phyloP scores from a whole-genome alignment of 768 basidiomycete species.

The Boletus patriciae region DNA sequence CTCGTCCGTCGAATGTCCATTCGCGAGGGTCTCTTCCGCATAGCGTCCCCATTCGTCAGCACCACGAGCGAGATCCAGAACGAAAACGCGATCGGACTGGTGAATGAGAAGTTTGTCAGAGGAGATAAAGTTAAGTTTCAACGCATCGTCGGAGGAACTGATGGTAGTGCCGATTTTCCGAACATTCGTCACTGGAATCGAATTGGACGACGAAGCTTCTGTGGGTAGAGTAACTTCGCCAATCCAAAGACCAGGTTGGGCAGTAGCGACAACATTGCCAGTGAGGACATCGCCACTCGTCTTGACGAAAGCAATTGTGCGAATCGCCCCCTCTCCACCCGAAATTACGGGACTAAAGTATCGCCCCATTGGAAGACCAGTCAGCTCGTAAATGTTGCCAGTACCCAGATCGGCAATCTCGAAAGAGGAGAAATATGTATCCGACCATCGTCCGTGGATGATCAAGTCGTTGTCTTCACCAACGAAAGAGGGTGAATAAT shows the following conservation, averaged over 20 bases:
- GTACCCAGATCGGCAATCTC: slow-evolving; percentile 58
- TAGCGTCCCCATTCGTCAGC: slow-evolving; percentile 50
- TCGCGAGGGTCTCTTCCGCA: slow-evolving; percentile 46
- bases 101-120: slow-evolving; percentile 60
- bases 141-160: slow-evolving; percentile 36
- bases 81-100: slow-evolving; percentile 48
- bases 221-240: slow-evolving; percentile 55
- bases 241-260: slow-evolving; percentile 61
- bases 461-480: slow-evolving; percentile 44
- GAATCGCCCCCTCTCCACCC: slow-evolving; percentile 37
- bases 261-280: slow-evolving; percentile 65
- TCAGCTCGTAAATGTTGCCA: slow-evolving; percentile 47
- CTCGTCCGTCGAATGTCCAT: slow-evolving; percentile 59
- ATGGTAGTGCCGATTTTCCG: slow-evolving; percentile 55
- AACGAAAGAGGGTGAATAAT: slow-evolving; percentile 66
- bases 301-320: slow-evolving; percentile 65
- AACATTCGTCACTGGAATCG: slow-evolving; percentile 46
- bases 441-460: slow-evolving; percentile 70
- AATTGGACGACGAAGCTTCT: slow-evolving; percentile 16
- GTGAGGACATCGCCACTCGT: slow-evolving; percentile 58
- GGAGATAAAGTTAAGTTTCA: slow-evolving; percentile 59
- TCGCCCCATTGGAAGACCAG: slow-evolving; percentile 61
- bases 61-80: slow-evolving; percentile 50
- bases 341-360: slow-evolving; percentile 63
- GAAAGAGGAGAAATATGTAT: slow-evolving; percentile 58